Percentiles rank a stretch among this genome's conserved stretches.
phyloP scores from a whole-genome alignment of 2,329 filamentous ascomycete species.

The Aspergillus candidus region DNA sequence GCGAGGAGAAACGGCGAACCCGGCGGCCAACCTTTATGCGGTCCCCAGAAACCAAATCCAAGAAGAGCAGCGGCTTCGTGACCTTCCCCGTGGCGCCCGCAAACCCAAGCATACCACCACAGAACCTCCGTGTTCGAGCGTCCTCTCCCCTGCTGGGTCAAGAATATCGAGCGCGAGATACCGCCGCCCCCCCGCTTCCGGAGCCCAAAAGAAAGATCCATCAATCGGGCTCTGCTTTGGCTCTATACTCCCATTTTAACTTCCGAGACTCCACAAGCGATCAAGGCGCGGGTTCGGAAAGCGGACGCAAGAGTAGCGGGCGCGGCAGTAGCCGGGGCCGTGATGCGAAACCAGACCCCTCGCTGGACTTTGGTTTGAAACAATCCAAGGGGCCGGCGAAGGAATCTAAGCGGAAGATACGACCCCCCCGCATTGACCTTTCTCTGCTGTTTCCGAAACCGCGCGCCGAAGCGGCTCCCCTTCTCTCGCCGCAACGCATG shows the following conservation, averaged over 20 bases:
- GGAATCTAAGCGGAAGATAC: slow-evolving; percentile 34
- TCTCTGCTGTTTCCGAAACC: slow-evolving; percentile 40
- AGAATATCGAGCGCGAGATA: slow-evolving; percentile 26
- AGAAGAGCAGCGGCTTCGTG: slow-evolving; percentile 19
- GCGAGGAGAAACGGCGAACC: slow-evolving; percentile 20
- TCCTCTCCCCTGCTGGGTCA: slow-evolving; percentile 44
- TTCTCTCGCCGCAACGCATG: slow-evolving; percentile 39
- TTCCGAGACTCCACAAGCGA: slow-evolving; percentile 36
- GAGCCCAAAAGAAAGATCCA: slow-evolving; percentile 32
- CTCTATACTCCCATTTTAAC: slow-evolving; percentile 44
- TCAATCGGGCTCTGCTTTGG: slow-evolving; percentile 40
- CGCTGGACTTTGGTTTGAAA: slow-evolving; percentile 9
- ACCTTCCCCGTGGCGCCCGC: slow-evolving; percentile 20
- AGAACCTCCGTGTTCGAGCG: slow-evolving; percentile 35
- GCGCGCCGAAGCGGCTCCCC: slow-evolving; percentile 23
- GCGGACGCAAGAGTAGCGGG: slow-evolving; percentile 2
- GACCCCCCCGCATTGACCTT: slow-evolving; percentile 37
- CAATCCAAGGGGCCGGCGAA: slow-evolving; percentile 21
- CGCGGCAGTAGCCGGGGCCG: slow-evolving; percentile 10
- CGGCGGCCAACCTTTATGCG: slow-evolving; percentile 37
- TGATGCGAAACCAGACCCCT: slow-evolving; percentile 16
- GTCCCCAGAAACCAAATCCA: slow-evolving; percentile 33
- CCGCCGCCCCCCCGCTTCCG: slow-evolving; percentile 25
- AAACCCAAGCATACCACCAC: slow-evolving; percentile 17
- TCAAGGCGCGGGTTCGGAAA: slow-evolving; percentile 22